These are phyloP conservation scores for Scheffersomyces illinoinensis DNA, from an alignment of 1,139 yeast genomes.

Conservation along the genomic window DNA sequence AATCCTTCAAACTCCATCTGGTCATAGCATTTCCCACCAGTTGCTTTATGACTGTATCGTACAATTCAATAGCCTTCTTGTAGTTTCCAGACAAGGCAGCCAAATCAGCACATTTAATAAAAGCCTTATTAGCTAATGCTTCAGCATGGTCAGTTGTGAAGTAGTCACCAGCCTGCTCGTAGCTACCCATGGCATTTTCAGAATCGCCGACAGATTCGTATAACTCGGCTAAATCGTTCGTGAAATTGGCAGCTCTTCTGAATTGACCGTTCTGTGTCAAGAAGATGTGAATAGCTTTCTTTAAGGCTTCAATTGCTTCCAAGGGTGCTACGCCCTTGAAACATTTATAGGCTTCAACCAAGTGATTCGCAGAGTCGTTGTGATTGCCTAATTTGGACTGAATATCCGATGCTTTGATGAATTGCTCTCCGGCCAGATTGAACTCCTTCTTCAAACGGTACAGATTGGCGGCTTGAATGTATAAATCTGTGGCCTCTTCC, in stretches of 20 bases:
- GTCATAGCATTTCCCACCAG: constrained; percentile 74
- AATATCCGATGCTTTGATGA: constrained; percentile 80
- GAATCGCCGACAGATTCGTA: constrained; percentile 74
- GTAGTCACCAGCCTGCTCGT: constrained; percentile 96
- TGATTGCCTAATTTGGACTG: constrained; percentile 75
- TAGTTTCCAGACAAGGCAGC: constrained; percentile 76
- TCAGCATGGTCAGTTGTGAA: constrained; percentile 91
- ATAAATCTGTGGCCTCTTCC: constrained; percentile 92
- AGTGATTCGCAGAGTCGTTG: constrained; percentile 90
- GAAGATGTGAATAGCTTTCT: constrained; percentile 78
- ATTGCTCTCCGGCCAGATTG: constrained; percentile 75
- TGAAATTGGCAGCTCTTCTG: constrained; percentile 93
- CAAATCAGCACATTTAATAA: constrained; percentile 86
- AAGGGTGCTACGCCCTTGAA: constrained; percentile 71
- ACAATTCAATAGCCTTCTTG: constrained; percentile 70
- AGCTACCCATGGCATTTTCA: constrained; percentile 70
- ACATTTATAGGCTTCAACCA: constrained; percentile 89
- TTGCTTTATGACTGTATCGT: constrained; percentile 75
- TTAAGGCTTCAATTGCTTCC: constrained; percentile 77
- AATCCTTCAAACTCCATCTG: constrained; percentile 91
- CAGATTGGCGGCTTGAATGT: constrained; percentile 86
- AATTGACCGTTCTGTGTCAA: constrained; percentile 87
- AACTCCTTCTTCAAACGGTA: constrained; percentile 76
- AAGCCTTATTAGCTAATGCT: constrained; percentile 87
- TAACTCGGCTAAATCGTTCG: constrained; percentile 84